Conservation (phyloP, 2,329 filamentous ascomycete genomes). For the Stachybotrys chlorohalonatus region DNA sequence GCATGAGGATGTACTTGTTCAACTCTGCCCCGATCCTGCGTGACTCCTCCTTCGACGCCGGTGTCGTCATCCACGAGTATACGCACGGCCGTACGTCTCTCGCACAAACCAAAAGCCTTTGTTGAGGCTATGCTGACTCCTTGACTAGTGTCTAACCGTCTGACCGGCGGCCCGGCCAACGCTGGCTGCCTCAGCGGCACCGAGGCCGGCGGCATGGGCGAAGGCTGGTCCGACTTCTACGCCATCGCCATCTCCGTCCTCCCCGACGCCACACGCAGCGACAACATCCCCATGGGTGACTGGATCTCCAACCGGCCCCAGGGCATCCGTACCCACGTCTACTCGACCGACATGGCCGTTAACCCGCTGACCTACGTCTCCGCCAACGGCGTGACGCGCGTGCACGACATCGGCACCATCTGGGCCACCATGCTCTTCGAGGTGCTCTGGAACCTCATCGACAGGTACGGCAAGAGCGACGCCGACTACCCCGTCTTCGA, state of each 20-base stretch:
- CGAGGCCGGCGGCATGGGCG: constrained; percentile 49
- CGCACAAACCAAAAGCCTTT: constrained; percentile 2
- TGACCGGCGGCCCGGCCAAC: constrained; percentile 50
- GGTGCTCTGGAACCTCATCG: constrained; percentile 48
- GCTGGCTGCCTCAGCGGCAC: constrained; percentile 32
- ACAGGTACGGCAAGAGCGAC: constrained; percentile 43
- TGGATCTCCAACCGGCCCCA: constrained; percentile 35
- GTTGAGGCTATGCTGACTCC: not conserved
- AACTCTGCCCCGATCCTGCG: constrained; percentile 34
- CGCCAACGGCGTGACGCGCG: constrained; percentile 24
- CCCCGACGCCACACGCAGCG: constrained; percentile 31
- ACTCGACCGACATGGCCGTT: constrained; percentile 38
- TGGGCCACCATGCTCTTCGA: constrained; percentile 39
- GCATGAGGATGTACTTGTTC: constrained; percentile 54
- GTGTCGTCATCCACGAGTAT: constrained; percentile 52
- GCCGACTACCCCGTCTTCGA: constrained; percentile 29
- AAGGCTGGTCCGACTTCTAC: constrained; percentile 50
- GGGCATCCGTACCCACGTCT: constrained; percentile 41
- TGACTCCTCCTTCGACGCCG: constrained; percentile 48
- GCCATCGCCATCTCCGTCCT: constrained; percentile 40
- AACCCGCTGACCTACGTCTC: constrained; percentile 42
- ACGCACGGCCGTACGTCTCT: constrained; percentile 35
- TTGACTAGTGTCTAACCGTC: constrained; percentile 38
- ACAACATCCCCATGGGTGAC: constrained; percentile 37
- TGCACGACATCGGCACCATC: constrained; percentile 39